Percentiles rank a stretch among this genome's conserved stretches.
phyloP scores from a whole-genome alignment of 768 basidiomycete species.

The Paxillus rubicundulus region DNA sequence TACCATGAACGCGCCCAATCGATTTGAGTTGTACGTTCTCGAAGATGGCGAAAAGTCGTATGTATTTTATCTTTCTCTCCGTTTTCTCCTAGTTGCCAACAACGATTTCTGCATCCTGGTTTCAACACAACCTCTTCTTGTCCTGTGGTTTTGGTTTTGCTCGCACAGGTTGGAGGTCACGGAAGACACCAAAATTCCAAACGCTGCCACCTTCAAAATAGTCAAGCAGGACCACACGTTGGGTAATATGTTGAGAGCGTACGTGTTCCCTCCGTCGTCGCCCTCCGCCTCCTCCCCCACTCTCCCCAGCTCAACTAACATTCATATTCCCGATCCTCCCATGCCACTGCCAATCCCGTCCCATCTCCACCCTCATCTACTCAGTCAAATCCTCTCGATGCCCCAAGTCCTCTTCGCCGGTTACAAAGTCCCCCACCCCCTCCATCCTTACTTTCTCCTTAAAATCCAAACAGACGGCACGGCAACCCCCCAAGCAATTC shows the following conservation, averaged over 20 bases:
- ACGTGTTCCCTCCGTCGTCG: constrained; percentile 28
- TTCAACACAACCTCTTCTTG: constrained; percentile 12
- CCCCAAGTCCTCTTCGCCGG: constrained; percentile 92
- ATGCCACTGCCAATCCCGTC: not conserved
- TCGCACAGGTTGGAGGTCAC: constrained; percentile 76
- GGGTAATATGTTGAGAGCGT: constrained; percentile 96
- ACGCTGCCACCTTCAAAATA: constrained; percentile 92
- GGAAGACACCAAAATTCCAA: constrained; percentile 97
- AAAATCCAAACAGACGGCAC: constrained; percentile 95
- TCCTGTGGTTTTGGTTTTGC: not conserved
- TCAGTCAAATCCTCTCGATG: constrained; percentile 86
- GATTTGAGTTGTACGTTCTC: constrained; percentile 87
- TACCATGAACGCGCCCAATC: constrained; percentile 89
- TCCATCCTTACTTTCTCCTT: constrained; percentile 90
- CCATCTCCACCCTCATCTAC: constrained; percentile 6
- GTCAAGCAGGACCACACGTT: constrained; percentile 97
- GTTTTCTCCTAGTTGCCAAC: not conserved
- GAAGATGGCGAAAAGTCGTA: constrained; percentile 94
- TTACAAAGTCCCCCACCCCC: constrained; percentile 96
- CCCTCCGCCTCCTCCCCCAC: constrained; percentile 6
- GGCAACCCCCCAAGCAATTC: constrained; percentile 73
- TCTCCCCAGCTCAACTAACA: not conserved
- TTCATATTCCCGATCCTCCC: not conserved
- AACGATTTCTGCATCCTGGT: not conserved
- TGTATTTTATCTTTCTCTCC: constrained; percentile 36